These are phyloP conservation scores for Avicennia marina DNA, from an alignment of 257 asterid genomes.

Conservation along the genomic window DNA sequence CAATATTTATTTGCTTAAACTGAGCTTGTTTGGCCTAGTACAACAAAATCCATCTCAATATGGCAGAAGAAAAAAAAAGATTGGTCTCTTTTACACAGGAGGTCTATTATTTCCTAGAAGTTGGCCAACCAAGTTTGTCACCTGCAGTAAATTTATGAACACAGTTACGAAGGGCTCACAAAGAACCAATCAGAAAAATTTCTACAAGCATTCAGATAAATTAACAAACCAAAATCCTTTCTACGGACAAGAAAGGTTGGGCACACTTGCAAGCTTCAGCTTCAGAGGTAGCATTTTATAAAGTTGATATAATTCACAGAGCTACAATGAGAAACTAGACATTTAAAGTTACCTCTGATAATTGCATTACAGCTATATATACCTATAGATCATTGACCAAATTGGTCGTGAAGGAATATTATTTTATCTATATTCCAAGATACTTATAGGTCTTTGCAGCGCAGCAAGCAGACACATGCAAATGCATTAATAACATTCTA, in stretches of 20 bases:
- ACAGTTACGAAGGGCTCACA: slow-evolving; percentile 10
- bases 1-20: slow-evolving; percentile 21
- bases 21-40: slow-evolving; percentile 15
- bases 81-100: slow-evolving; percentile 48
- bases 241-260: neutral
- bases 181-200: neutral
- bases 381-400: no score
- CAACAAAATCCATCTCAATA: slow-evolving; percentile 18
- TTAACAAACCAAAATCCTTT: neutral
- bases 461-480: no score
- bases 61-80: slow-evolving; percentile 1
- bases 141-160: slow-evolving; percentile 48
- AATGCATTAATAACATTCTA: no score
- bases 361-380: no score
- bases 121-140: slow-evolving; percentile 85
- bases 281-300: no score
- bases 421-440: no score
- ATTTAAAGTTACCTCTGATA: no score
- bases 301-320: no score
- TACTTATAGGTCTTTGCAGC: no score
- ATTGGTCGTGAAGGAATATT: no score
- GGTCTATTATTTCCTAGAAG: slow-evolving; percentile 70
- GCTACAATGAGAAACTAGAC: no score
- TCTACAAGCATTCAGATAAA: neutral
- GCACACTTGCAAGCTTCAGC: no score